Base-by-base conservation (phyloP, 73 alveolate genomes). In the Paraurostyla sp. region DNA sequence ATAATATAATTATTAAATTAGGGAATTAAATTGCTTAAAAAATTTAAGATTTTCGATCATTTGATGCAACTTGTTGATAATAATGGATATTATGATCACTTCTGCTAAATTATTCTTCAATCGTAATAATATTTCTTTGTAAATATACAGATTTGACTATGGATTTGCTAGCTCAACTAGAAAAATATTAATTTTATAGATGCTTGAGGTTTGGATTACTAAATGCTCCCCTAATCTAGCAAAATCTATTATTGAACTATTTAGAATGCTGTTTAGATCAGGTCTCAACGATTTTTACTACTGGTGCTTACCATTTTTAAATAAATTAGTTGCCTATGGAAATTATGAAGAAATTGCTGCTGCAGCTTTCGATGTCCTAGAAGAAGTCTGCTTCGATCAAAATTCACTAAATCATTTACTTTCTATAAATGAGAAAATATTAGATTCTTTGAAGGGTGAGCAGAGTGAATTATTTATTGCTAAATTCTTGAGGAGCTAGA, bases 181-280 rank as follows among this genome's bases (percentile, higher is more conserved):
- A 57, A 71, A 29, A 32, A 25, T n/a, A n/a, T n/a, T n/a, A n/a
- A n/a, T n/a, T n/a, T n/a, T n/a, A n/a, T n/a, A n/a, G n/a, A n/a
- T 91, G 58, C 68, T 91, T 0, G 89, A 45, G 45, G 75, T 22
- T 15, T 91, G 96, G 96, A 57, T 84, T 0, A 27, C 69, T n/a
- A 59, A 82, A 27, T 83, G 91, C 62, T 83, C 96, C 11, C 75
- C 73, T 0, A 63, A 73, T 18, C 71, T 91, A 11, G 75, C 76
- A 1, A 88, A 84, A 51, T 83, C 86, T 22, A 91, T 91, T 13
- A 54, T 91, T 15, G 96, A 91, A 49, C 80, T 91, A 40, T 78
- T 91, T 59, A 83, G 96, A 48, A 91, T 85, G 59, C 89, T 91
- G 7, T 84, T 84, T 71, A 69, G 96, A 69, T 91, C 96, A 23